These are phyloP conservation scores for Hemerocallis citrina DNA, from an alignment of 106 monocot species.

Conservation along the genomic window DNA sequence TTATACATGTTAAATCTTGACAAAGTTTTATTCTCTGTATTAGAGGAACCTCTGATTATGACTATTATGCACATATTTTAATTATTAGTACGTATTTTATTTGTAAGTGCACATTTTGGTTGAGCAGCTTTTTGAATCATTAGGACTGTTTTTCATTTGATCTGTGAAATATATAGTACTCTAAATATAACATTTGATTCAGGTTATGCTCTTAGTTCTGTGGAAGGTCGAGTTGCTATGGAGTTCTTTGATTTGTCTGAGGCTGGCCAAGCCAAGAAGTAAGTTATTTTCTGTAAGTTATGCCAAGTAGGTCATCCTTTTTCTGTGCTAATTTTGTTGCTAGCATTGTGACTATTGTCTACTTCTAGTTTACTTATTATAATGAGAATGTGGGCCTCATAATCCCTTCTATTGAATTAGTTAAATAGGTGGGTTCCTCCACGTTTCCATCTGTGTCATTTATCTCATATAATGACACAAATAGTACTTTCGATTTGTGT, in stretches of 20 bases:
- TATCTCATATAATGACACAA: no score
- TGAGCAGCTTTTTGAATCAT: background rate
- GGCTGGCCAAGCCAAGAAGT: slow-evolving; percentile 52
- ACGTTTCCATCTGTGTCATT: no score
- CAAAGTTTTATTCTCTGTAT: no score
- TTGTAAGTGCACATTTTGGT: background rate
- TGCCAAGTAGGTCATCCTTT: background rate
- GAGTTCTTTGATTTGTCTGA: slow-evolving; percentile 67
- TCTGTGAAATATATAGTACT: background rate
- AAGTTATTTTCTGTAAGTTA: slow-evolving; percentile 4
- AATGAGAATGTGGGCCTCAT: no score
- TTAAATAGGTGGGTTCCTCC: no score
- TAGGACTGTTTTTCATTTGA: background rate
- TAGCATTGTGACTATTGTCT: no score
- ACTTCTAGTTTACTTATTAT: no score
- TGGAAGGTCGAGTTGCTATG: slow-evolving; percentile 85
- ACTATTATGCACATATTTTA: background rate
- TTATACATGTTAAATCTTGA: background rate
- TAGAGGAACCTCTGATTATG: no score
- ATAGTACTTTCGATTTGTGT: no score
- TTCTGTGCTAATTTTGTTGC: background rate
- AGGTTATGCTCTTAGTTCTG: slow-evolving; percentile 97
- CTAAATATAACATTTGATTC: slow-evolving; percentile 17
- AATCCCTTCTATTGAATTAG: background rate
- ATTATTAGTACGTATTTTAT: background rate